A percentile compares a stretch with the other conserved stretches of the same genome.
These are phyloP conservation scores for Flaveria brownii DNA, from an alignment of 129 eudicot genomes.

Conservation along the genomic window DNA sequence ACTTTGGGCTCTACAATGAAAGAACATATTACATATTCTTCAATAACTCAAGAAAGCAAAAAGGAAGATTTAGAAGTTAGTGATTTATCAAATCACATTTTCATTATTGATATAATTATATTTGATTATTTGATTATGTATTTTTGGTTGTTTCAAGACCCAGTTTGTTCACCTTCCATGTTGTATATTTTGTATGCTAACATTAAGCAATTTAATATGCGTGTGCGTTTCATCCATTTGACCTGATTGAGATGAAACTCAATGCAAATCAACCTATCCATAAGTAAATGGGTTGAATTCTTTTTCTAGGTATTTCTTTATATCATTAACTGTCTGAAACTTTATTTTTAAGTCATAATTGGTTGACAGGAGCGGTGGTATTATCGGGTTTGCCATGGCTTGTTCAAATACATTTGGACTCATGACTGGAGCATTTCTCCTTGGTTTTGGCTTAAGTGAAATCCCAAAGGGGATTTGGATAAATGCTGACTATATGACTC, in stretches of 20 bases:
- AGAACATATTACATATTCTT: background rate
- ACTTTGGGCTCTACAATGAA: background rate
- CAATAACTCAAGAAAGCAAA: background rate
- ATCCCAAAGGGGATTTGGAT: slow-evolving; percentile 90
- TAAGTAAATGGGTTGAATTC: background rate
- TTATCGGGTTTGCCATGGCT: slow-evolving; percentile 91
- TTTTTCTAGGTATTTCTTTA: background rate
- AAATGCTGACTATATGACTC: slow-evolving; percentile 62
- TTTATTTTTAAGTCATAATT: background rate
- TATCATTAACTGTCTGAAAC: background rate
- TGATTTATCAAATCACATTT: background rate
- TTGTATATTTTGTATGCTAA: too few relatives aligned
- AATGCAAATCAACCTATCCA: too few relatives aligned
- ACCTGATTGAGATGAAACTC: too few relatives aligned
- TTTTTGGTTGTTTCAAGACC: too few relatives aligned
- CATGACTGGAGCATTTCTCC: slow-evolving; percentile 93
- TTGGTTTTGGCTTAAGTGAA: slow-evolving; percentile 93
- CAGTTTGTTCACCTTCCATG: too few relatives aligned
- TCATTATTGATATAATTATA: background rate
- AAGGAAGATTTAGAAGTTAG: background rate
- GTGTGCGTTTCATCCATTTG: too few relatives aligned
- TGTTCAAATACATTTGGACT: slow-evolving; percentile 98
- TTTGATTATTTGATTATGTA: too few relatives aligned
- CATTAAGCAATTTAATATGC: too few relatives aligned
- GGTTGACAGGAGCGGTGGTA: slow-evolving; percentile 67